Base-by-base conservation (phyloP, 2,329 filamentous ascomycete species). In the Graphilbum fragrans region DNA sequence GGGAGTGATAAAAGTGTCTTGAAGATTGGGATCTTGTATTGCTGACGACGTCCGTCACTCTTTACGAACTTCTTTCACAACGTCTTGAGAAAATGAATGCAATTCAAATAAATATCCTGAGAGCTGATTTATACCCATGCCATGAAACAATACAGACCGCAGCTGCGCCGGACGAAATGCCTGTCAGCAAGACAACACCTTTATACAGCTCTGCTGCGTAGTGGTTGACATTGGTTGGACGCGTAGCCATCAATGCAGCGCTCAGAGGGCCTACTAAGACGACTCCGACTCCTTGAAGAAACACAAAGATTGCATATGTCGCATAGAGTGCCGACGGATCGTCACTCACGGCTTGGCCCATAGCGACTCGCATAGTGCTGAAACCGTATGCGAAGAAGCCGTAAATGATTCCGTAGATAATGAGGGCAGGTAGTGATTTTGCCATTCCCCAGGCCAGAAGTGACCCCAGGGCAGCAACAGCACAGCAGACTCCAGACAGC, bases 381-480 rank as follows among this genome's bases (percentile, higher is more conserved):
- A 41, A 41, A 3, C 40, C 40, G 14, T 33, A 41, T 10, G 77
- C 77, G 41, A 81, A 82, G 48, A 82, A 64, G 1, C 79, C 80
- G 50, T 78, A 83, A 5, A 69, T 60, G 17, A 80, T 56, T 27
- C 76, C 73, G 54, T 79, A 83, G 8, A 74, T 49, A 20, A 77
- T 70, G 25, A 82, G 54, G 4, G 77, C 58, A 0, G 65, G 64
- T 20, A 78, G 57, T 9, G 61, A 67, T 0, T 63, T 65, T 18
- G 72, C 68, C 21, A 71, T 57, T 0, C 77, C 80, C 80, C 79
- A 83, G 19, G 82, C 58, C 11, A 80, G 53, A 5, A 75, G 41
- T 0, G 71, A 65, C 0, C 77, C 71, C 10, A 73, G 72, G 0
- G 69, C 49, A 0, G 74, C 72, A 2, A 74, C 78, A 9, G 81